Evolutionary conservation across 495 filamentous ascomycete genomes (phyloP), one percentile per base, ranked within the genome.

Genomic region (Xylaria castorea): DNA sequence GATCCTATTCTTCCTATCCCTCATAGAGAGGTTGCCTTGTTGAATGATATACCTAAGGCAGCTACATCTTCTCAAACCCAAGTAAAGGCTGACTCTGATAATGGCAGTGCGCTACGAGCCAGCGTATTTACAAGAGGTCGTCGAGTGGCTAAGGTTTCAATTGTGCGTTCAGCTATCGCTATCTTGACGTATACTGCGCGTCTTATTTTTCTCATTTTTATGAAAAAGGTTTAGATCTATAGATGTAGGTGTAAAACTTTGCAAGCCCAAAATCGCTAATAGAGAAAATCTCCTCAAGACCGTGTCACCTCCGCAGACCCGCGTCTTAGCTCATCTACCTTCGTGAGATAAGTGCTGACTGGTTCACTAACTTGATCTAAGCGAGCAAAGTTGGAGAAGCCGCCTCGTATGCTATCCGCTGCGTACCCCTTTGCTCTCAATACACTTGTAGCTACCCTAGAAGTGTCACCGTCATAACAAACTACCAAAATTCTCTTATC

Each of bases 381-480:
- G 25, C 66, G 66, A 27, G 55, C n/a, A 42, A 75, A 42, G 11
- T 57, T 53, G 8, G 61, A 68, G 42, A 80, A 75, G 16, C 87
- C 87, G 20, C 86, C 86, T 14, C 81, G 78, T 38, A 88, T 75
- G 71, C 85, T 87, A 25, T 85, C 85, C 3, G 85, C 87, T 72
- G 86, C 82, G 38, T 86, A 75, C 0, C 84, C 84, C 69, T 85
- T 84, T 3, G 85, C 85, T 53, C 87, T 80, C 57, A 89, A 78
- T 38, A 87, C 83, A 71, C 84, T 85, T 16, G 86, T 85, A n/a
- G 84, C 87, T 40, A 89, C 80, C 42, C 85, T 80, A 36, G 86
- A 84, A 22, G 84, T 86, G 58, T 89, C 86, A 8, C 87, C 87
- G 68, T 87, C 81, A 58, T 87, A 86, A 71, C 87, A 88, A 42